Evolutionary conservation across 352 stramenopile species (phyloP).

Genomic region (Globisporangium alternatum): DNA sequence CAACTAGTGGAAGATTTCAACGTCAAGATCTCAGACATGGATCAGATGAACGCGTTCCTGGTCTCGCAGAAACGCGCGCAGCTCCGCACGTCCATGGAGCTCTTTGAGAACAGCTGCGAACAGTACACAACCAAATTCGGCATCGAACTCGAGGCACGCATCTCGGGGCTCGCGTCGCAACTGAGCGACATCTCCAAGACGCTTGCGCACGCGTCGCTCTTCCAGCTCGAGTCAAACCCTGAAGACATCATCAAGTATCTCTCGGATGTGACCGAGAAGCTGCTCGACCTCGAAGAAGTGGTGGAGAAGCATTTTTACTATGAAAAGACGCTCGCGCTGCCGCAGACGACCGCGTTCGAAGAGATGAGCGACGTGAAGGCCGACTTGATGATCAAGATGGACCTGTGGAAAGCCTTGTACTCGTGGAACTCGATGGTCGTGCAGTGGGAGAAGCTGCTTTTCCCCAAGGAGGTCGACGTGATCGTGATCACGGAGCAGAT

Average conservation of each 20-base stretch:
- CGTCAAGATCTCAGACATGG: constrained; percentile 60
- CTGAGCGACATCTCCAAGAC: constrained; percentile 30
- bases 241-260: constrained; percentile 52
- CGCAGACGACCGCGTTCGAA: constrained; percentile 74
- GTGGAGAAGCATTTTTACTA: constrained; percentile 45
- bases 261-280: constrained; percentile 26
- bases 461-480: constrained; percentile 68
- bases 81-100: constrained; percentile 70
- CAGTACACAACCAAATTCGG: constrained; percentile 76
- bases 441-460: constrained; percentile 51
- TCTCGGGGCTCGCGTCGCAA: constrained; percentile 37
- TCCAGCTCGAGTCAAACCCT: constrained; percentile 45
- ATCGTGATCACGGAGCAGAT: constrained; percentile 65
- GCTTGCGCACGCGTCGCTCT: constrained; percentile 38
- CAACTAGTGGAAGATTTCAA: constrained; percentile 66
- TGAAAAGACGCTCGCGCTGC: constrained; percentile 55
- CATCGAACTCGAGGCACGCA: constrained; percentile 60
- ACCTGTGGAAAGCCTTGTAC: constrained; percentile 74
- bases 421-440: constrained; percentile 55
- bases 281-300: constrained; percentile 31
- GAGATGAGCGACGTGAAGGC: constrained; percentile 61
- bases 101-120: constrained; percentile 68
- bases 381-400: constrained; percentile 77
- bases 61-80: constrained; percentile 72
- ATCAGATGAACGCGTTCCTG: constrained; percentile 75